Evolutionary conservation across 2,329 filamentous ascomycete species (phyloP), one percentile per base, ranked within the genome.

Genomic region (Hymenoscyphus fructigenus): DNA sequence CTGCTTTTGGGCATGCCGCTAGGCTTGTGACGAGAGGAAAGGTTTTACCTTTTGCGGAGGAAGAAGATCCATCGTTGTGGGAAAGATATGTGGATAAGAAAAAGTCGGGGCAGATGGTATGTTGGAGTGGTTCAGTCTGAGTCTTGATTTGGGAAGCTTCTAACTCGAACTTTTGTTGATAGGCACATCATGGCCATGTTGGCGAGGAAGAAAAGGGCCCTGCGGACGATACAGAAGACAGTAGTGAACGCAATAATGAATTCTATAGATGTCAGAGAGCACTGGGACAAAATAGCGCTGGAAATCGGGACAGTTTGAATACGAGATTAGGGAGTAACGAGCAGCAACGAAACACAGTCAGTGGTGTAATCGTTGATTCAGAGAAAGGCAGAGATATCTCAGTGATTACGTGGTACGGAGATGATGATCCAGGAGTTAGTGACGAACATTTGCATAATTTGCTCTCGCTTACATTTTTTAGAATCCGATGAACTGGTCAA

Each of bases 401-500:
- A 62, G 73, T 86, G 5, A 78, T 86, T 6, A 76, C 79, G 41
- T 86, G 84, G 83, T 83, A 78, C 68, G 81, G 79, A 0, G 76
- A 78, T 0, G 70, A 82, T 63, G 84, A 85, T 69, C 75, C 75
- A 62, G 79, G 80, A 70, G 78, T 77, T 66, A 55, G 70, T 63
- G 65, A 70, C 61, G 2, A 3, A 36, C 9, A 26, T 44, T 17
- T 3, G 5, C 7, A 50, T 34, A 5, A 14, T 50, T 50, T 20
- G 7, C 26, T 29, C 15, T n/a, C 6, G 6, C n/a, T 57, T 32
- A 29, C n/a, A 5, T 2, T 28, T 57, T 5, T 12, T 1, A 47
- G 58, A 83, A 85, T 70, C 84, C 83, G 5, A 78, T 82, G 67
- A 84, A 84, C 73, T 85, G 82, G 83, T 75, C 76, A 36, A 73